Percentiles rank a stretch among this genome's conserved stretches.
Evolutionary conservation across 2,329 filamentous ascomycete species (phyloP).

Genomic region (Colletotrichum zoysiae): DNA sequence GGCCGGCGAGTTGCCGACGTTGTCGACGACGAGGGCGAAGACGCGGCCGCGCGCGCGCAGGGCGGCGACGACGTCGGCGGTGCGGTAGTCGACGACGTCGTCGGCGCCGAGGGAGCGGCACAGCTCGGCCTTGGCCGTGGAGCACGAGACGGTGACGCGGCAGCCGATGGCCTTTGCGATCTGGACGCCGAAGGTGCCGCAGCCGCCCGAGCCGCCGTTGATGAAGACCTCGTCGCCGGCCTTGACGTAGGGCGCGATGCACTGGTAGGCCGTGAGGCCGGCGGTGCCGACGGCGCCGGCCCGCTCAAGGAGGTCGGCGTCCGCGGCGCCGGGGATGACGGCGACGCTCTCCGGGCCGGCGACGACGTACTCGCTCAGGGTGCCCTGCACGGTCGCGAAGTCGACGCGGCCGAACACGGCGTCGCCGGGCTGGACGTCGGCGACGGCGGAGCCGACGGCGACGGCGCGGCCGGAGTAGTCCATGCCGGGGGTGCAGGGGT

Average conservation of each 20-base stretch:
- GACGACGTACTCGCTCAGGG: constrained; percentile 58
- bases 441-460: constrained; percentile 43
- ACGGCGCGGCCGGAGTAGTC: constrained; percentile 66
- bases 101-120: constrained; percentile 73
- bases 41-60: constrained; percentile 61
- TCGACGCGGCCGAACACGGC: constrained; percentile 57
- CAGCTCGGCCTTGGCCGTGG: constrained; percentile 68
- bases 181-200: constrained; percentile 72
- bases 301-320: constrained; percentile 55
- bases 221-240: constrained; percentile 71
- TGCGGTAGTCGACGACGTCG: constrained; percentile 73
- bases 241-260: constrained; percentile 60
- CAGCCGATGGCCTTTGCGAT: constrained; percentile 73
- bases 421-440: constrained; percentile 54
- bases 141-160: constrained; percentile 72
- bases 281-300: constrained; percentile 60
- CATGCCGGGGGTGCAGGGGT: constrained; percentile 60
- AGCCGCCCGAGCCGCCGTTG: constrained; percentile 75
- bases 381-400: constrained; percentile 51
- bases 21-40: constrained; percentile 69
- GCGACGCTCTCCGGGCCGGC: constrained; percentile 51
- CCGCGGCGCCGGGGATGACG: constrained; percentile 56
- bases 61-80: constrained; percentile 58
- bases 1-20: constrained; percentile 63
- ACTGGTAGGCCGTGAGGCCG: constrained; percentile 63